Evolutionary conservation across 2,329 filamentous ascomycete genomes (phyloP), one percentile per base, ranked within the genome.

Genomic region (Knufia petricola): DNA sequence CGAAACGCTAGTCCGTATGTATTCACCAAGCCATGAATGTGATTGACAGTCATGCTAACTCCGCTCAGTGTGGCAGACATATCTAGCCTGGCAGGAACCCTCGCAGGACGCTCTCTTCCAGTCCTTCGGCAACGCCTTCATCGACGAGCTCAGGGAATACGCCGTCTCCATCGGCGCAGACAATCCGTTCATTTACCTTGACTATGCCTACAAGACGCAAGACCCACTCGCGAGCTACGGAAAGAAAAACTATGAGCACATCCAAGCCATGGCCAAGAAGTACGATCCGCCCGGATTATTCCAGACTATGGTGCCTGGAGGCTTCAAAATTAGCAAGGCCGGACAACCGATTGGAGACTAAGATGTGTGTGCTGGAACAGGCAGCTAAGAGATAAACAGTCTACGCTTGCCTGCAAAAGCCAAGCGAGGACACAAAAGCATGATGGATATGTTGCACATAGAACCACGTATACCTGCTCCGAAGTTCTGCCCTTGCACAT

Each of bases 121-220:
- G 49, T 63, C 26, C 4, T 49, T 60, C 0, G 53, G 65, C 2
- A 50, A 64, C 13, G 46, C 48, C 2, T 55, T 61, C 3, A 61
- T 65, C 0, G 59, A 55, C 36, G 54, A 60, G n/a, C 56, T 59
- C 4, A 63, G 62, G 0, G 51, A 68, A 0, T 58, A 64, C 32
- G 58, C 57, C 1, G 52, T 52, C 26, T 52, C 48, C 1, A 46
- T 55, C 24, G 57, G 46, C 8, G 49, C 43, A 12, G 61, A 67
- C 45, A 60, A 61, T 1, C 17, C 21, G 36, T 15, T 13, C 15
- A 19, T 30, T 7, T 73, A 73, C 54, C 63, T 70, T 41, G 74
- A 75, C 55, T 75, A 75, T 46, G 70, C 70, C 1, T 63, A 64
- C 7, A 56, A 59, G 30, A 60, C 61, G 21, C 69, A 76, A 59